phyloP scores from a whole-genome alignment of 1,284 basidiomycete species.

The Austroboletus niveus region DNA sequence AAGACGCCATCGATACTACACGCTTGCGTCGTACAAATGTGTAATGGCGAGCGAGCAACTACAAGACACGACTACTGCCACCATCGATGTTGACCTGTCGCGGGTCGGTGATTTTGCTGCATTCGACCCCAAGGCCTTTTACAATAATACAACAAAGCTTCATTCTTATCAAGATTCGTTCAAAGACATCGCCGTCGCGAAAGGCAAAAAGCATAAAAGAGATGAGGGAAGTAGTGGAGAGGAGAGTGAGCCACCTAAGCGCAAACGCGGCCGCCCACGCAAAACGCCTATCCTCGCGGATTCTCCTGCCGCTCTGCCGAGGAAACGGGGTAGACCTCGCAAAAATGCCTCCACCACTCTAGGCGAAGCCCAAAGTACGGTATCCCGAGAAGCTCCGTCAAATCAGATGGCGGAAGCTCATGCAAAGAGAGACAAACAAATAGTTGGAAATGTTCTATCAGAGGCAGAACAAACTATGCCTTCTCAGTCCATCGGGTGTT shows the following conservation, averaged over 20 bases:
- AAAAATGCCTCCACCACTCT: conserved; percentile 21
- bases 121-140: conserved; percentile 49
- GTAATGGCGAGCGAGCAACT: conserved; percentile 59
- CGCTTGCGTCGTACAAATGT: conserved; percentile 54
- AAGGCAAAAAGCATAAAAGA: conserved; percentile 31
- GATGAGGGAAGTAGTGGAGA: conserved; percentile 18
- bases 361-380: background rate
- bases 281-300: conserved; percentile 23
- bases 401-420: background rate
- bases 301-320: conserved; percentile 9
- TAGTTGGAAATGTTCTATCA: background rate
- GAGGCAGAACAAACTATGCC: background rate
- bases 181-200: conserved; percentile 31
- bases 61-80: conserved; percentile 44
- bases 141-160: conserved; percentile 43
- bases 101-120: conserved; percentile 53
- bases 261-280: conserved; percentile 37
- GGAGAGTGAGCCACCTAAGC: conserved; percentile 33
- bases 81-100: conserved; percentile 45
- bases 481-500: too few relatives aligned
- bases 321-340: conserved; percentile 37
- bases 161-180: conserved; percentile 48
- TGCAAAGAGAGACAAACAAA: background rate
- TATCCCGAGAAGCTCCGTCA: background rate
- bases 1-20: conserved; percentile 77